phyloP scores from a whole-genome alignment of 1,139 yeast species.

The Candida sanyaensis region DNA sequence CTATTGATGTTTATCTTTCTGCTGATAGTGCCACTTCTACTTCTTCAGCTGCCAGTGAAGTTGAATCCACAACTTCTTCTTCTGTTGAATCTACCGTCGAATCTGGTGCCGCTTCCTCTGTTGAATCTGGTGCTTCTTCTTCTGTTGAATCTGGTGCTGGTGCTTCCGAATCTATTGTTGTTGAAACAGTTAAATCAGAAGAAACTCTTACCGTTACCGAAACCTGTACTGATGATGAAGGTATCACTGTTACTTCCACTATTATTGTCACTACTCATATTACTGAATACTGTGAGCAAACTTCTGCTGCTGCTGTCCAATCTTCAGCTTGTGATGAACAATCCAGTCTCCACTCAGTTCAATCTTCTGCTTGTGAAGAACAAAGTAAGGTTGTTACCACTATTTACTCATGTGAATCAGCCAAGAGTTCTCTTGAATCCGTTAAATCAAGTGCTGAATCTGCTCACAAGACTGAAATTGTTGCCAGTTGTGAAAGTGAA shows the following conservation, averaged over 20 bases:
- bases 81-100: too few species aligned
- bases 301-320: conserved; percentile 10
- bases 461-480: conserved; percentile 9
- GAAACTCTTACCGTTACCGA: conserved; percentile 3
- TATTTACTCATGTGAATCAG: conserved; percentile 15
- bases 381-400: conserved; percentile 9
- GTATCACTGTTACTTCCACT: conserved; percentile 5
- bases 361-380: conserved; percentile 8
- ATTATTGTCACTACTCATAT: conserved; percentile 6
- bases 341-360: conserved; percentile 8
- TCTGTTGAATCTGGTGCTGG: conserved; percentile 5
- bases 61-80: too few species aligned
- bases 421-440: conserved; percentile 12
- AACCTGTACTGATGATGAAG: conserved; percentile 6
- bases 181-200: conserved; percentile 5
- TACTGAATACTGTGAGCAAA: conserved; percentile 9
- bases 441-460: conserved; percentile 11
- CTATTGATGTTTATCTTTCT: conserved; percentile 2
- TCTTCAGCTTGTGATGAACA: conserved; percentile 8
- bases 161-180: conserved; percentile 7
- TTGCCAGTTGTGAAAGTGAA: conserved; percentile 10
- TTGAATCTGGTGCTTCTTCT: conserved; percentile 3
- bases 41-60: background rate
- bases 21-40: conserved; percentile 23
- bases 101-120: conserved; percentile 6